phyloP scores from a whole-genome alignment of 371 early-diverging fungal species.

The Entomophthora muscae region DNA sequence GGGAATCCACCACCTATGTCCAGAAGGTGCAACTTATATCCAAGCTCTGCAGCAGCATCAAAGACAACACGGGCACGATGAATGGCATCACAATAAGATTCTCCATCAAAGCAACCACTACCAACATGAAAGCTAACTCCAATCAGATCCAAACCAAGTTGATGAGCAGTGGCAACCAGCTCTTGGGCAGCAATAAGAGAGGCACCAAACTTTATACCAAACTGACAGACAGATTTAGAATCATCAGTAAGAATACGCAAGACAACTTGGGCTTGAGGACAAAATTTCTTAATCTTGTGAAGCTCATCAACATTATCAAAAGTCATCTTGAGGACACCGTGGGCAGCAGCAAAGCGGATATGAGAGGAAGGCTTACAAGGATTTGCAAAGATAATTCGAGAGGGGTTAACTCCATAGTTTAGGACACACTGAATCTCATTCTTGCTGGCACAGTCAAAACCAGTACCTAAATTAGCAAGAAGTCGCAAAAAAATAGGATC shows the following conservation, averaged over 20 bases:
- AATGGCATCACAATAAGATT: conserved; percentile 86
- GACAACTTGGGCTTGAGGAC: conserved; percentile 74
- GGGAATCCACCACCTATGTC: conserved; percentile 98
- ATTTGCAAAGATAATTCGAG: conserved; percentile 89
- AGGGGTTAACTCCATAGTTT: conserved; percentile 52
- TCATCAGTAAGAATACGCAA: conserved; percentile 92
- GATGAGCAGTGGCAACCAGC: conserved; percentile 55
- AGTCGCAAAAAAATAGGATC: conserved; percentile 72
- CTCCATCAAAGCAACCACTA: conserved; percentile 76
- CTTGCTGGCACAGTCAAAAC: conserved; percentile 86
- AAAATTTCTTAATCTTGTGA: conserved; percentile 65
- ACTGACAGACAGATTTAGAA: conserved; percentile 74
- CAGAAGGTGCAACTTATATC: conserved; percentile 55
- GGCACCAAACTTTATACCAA: conserved; percentile 95
- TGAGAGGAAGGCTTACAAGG: conserved; percentile 94
- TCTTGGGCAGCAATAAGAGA: conserved; percentile 40
- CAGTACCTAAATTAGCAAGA: conserved; percentile 66
- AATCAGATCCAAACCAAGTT: conserved; percentile 67
- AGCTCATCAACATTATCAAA: conserved; percentile 97
- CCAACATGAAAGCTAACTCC: conserved; percentile 94
- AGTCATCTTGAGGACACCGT: conserved; percentile 79
- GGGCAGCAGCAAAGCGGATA: conserved; percentile 62
- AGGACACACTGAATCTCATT: conserved; percentile 76
- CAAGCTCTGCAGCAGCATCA: conserved; percentile 56
- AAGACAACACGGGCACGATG: conserved; percentile 66